Percentiles rank a stretch among this genome's conserved stretches.
phyloP scores from a whole-genome alignment of 2,329 filamentous ascomycete genomes.

The Neopestalotiopsis sp. region DNA sequence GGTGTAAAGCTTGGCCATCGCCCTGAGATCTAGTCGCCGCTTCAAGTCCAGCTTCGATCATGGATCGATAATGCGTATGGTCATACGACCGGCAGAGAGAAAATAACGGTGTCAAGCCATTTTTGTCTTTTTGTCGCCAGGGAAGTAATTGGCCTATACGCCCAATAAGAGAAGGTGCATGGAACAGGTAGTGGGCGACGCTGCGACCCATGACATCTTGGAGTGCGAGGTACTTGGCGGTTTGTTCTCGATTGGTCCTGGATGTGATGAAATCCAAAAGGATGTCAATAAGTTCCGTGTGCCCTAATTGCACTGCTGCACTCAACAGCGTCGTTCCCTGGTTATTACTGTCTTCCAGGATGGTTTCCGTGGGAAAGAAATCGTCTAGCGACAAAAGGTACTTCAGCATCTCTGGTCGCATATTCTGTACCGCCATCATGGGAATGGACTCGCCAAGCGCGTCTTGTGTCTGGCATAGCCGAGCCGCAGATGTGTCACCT shows the following conservation, averaged over 20 bases:
- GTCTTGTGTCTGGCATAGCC: slow-evolving; percentile 73
- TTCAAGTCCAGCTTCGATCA: slow-evolving; percentile 83
- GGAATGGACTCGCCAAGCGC: slow-evolving; percentile 80
- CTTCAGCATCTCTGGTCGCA: slow-evolving; percentile 72
- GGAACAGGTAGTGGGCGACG: slow-evolving; percentile 94
- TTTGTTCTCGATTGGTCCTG: slow-evolving; percentile 57
- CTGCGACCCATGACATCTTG: slow-evolving; percentile 89
- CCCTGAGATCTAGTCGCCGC: slow-evolving; percentile 77
- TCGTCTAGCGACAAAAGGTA: slow-evolving; percentile 81
- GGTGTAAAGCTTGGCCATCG: slow-evolving; percentile 80
- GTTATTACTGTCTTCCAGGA: slow-evolving; percentile 86
- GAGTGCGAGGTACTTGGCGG: slow-evolving; percentile 72
- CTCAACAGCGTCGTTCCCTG: slow-evolving; percentile 89
- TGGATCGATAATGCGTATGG: slow-evolving; percentile 81
- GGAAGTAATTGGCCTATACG: slow-evolving; percentile 79
- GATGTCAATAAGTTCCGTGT: slow-evolving; percentile 75
- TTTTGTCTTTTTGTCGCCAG: slow-evolving; percentile 92
- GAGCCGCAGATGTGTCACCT: slow-evolving; percentile 85
- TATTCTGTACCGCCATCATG: slow-evolving; percentile 84
- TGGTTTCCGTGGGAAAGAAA: slow-evolving; percentile 72
- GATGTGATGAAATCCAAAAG: slow-evolving; percentile 75
- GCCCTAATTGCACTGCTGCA: slow-evolving; percentile 85
- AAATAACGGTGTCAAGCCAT: slow-evolving; percentile 97
- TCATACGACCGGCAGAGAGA: slow-evolving; percentile 96
- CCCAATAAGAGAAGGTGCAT: slow-evolving; percentile 80